Evolutionary conservation across 148 eudicot genomes (phyloP).

Genomic region (Chenopodium album): DNA sequence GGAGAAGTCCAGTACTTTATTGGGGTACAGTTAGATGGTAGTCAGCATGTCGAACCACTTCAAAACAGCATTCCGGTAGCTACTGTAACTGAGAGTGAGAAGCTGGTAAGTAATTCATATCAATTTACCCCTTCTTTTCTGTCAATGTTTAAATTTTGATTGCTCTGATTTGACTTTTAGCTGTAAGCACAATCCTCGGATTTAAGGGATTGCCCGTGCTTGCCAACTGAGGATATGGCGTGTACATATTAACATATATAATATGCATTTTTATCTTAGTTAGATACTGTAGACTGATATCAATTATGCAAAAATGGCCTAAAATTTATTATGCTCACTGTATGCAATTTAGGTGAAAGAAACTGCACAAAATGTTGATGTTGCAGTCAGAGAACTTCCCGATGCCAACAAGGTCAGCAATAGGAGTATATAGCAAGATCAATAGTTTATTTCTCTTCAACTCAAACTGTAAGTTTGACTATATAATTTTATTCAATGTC

Average conservation of each 20-base stretch:
- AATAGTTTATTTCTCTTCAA: neutral
- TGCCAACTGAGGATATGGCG: neutral
- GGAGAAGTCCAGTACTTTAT: constrained; percentile 81
- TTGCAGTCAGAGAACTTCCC: constrained; percentile 92
- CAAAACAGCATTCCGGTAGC: constrained; percentile 78
- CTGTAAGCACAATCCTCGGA: neutral
- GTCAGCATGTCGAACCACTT: constrained; percentile 90
- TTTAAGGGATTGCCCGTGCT: neutral
- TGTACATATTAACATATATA: neutral
- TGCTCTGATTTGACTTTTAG: neutral
- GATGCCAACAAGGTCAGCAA: constrained; percentile 90
- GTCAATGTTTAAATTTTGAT: neutral
- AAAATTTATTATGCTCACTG: constrained; percentile 5
- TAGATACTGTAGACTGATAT: neutral
- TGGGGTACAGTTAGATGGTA: constrained; percentile 67
- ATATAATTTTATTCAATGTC: constrained; percentile 4
- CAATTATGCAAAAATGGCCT: neutral
- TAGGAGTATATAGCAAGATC: neutral
- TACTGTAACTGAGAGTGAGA: constrained; percentile 65
- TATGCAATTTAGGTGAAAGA: constrained; percentile 66
- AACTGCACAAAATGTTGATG: constrained; percentile 89
- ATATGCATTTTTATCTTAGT: neutral
- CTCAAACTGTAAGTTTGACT: neutral
- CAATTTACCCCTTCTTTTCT: neutral
- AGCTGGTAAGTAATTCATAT: constrained; percentile 42